phyloP scores from a whole-genome alignment of 495 filamentous ascomycete genomes.

The Gamarada debralockiae region DNA sequence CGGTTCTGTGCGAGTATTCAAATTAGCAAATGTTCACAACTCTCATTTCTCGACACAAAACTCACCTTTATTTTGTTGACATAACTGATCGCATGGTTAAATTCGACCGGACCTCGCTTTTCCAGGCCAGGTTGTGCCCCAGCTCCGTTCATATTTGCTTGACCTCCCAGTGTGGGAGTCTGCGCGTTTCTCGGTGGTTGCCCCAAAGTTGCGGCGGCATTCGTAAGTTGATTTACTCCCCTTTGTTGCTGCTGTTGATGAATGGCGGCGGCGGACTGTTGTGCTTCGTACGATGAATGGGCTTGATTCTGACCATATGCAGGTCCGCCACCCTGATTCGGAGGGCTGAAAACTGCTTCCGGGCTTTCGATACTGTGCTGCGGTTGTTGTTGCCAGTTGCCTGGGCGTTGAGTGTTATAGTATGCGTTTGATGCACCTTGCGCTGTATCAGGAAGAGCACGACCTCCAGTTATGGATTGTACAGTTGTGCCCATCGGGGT shows the following conservation, averaged over 20 bases:
- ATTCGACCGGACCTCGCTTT: constrained; percentile 93
- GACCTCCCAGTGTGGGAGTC: constrained; percentile 46
- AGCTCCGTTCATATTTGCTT: constrained; percentile 35
- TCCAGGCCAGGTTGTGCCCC: constrained; percentile 61
- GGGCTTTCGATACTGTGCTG: constrained; percentile 55
- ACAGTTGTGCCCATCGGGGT: constrained; percentile 80
- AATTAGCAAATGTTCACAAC: constrained; percentile 12
- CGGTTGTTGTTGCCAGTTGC: constrained; percentile 47
- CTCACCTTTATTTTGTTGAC: constrained; percentile 98
- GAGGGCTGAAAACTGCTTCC: constrained; percentile 48
- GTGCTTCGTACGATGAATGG: constrained; percentile 44
- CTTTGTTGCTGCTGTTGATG: constrained; percentile 81
- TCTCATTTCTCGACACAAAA: constrained; percentile 2
- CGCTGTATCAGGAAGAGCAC: constrained; percentile 36
- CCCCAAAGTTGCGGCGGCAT: constrained; percentile 57
- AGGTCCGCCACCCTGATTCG: constrained; percentile 40
- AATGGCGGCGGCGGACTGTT: constrained; percentile 46
- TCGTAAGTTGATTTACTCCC: constrained; percentile 75
- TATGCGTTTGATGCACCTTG: constrained; percentile 25
- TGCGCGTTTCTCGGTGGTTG: constrained; percentile 29
- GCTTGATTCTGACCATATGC: constrained; percentile 40
- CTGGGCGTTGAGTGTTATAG: constrained; percentile 34
- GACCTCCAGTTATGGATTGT: constrained; percentile 47
- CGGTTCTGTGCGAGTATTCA: constrained; percentile 63
- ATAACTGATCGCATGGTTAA: constrained; percentile 99